Evolutionary conservation across 768 basidiomycete genomes (phyloP), one percentile per base, ranked within the genome.

Genomic region (Leccinellum luteum): DNA sequence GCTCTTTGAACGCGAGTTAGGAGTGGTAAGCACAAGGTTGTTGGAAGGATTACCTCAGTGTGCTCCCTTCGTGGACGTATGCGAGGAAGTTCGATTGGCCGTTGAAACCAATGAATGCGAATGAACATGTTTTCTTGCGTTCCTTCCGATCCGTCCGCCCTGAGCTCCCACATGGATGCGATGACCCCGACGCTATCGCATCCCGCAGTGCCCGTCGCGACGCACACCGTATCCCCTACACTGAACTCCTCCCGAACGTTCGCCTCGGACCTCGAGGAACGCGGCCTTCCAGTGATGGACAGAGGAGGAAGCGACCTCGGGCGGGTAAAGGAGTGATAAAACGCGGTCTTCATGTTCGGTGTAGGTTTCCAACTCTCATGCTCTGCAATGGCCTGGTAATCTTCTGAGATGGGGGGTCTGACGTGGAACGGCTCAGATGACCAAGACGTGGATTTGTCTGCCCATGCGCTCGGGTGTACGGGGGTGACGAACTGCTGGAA

Each of bases 31-130:
- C 52, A 21, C 4, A 21, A 4, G 32, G 38, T 13, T 14, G 23
- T 10, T 47, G n/a, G 15, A 55, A 14, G 9, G 66, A 79, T 48
- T 55, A 90, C 90, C 72, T 86, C 79, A 47, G 74, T 64, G 67
- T 86, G 81, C 17, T 83, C 81, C 44, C 89, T 78, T 60, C 81
- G 81, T 1, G 82, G 83, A 13, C 89, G 78, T 52, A 85, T 73
- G 25, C 73, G 72, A 7, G 89, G 80, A 57, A 91, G 73, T 66
- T 92, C 84, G 0, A 74, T 71, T 1, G 88, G 89, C 31, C 84
- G 74, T 59, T 89, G 72, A 64, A 92, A 92, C 90, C 89, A 92
- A 62, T 90, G 90, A 23, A 92, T 72, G 27, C 81, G 78, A 23
- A 88, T 70, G 55, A 81, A 77, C 76, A 85, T 83, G 50, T 74